Evolutionary conservation across 2,329 filamentous ascomycete species (phyloP), one percentile per base, ranked within the genome.

Genomic region (Aspergillus sclerotialis): DNA sequence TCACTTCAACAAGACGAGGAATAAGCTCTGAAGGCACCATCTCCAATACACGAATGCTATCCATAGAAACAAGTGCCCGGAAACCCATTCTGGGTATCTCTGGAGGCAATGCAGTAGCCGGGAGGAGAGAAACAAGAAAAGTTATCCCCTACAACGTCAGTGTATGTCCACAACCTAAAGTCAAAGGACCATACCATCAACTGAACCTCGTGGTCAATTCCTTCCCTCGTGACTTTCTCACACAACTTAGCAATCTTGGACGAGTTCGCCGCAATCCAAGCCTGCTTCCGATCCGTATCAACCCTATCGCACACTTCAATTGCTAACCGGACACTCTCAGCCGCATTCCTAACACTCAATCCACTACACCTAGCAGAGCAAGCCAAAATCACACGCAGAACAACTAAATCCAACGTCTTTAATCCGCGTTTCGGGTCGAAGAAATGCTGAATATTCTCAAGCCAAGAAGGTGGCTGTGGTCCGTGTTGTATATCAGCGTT

Each of bases 361-460:
- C 40, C 42, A 27, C 45, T 53, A 28, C 49, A 59, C 28, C 47
- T 60, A 8, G 55, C 52, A n/a, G 61, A 67, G 33, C 60, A 63
- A 17, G 55, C 55, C 26, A 66, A 50, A 7, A 64, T 60, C 7
- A 56, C 60, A 8, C 58, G 53, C 30, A 65, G 39, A n/a, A 64
- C 51, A 10, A 63, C 59, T 18, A 66, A 43, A 36, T 66, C 62
- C 10, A 67, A 42, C 0, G 60, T 65, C 35, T 67, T 65, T 8
- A 55, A 33, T 3, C 54, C 61, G 6, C 60, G 52, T 33, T 59
- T 64, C 5, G 53, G 39, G 4, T 55, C 58, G 34, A 67, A 66
- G 31, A 64, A 63, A 32, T 64, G 52, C 6, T 43, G 50, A 23
- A 61, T 55, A 32, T 49, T 61, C 14, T 53, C 46, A 16, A 64